phyloP scores from a whole-genome alignment of 2,329 filamentous ascomycete genomes.

The Grosmannia penicillata region DNA sequence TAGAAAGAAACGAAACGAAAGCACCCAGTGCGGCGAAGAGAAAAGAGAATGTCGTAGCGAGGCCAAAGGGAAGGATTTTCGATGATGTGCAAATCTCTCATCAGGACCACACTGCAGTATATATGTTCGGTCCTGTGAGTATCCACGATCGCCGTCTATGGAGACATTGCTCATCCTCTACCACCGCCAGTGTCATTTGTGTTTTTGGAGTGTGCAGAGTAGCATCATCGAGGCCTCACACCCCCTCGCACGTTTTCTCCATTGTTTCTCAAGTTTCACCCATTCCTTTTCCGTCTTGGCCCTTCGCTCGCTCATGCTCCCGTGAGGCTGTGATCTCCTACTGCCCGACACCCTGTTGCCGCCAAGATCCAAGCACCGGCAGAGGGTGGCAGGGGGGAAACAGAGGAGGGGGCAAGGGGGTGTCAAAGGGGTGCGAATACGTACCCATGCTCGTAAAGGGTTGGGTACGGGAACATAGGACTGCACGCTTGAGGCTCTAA shows the following conservation, averaged over 20 bases:
- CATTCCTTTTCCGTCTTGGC: background rate
- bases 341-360: background rate
- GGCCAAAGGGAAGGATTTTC: constrained; percentile 5
- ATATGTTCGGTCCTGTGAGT: background rate
- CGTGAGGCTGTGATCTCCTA: background rate
- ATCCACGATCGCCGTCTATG: background rate
- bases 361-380: background rate
- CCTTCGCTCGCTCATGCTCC: background rate
- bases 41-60: constrained; percentile 7
- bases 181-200: too few species aligned
- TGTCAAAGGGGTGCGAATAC: too few species aligned
- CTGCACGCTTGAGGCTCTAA: too few species aligned
- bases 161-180: too few species aligned
- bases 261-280: too few species aligned
- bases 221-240: too few species aligned
- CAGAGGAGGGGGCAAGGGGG: background rate
- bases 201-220: too few species aligned
- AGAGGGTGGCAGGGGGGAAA: background rate
- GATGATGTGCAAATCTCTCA: constrained; percentile 6
- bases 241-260: too few species aligned
- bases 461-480: too few species aligned
- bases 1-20: constrained; percentile 1
- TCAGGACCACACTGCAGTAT: constrained; percentile 1
- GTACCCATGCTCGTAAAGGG: too few species aligned
- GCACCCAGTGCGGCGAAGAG: background rate